Evolutionary conservation across 2,329 filamentous ascomycete species (phyloP).

Genomic region (Aspergillus sp.): DNA sequence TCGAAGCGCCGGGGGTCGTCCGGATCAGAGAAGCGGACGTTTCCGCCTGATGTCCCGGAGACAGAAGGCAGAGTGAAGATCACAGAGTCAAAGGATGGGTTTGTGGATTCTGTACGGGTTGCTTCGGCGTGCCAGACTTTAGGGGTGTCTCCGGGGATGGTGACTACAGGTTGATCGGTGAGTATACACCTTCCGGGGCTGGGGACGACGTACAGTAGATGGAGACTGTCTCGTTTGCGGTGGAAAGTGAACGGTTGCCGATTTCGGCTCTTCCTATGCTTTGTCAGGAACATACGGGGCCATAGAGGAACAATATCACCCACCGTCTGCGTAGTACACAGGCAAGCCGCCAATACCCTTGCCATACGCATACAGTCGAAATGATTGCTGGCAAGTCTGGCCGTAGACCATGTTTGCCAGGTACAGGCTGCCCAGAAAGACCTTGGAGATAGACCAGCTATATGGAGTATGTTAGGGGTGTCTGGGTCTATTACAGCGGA

Average conservation of each 20-base stretch:
- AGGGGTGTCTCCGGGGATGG: background rate
- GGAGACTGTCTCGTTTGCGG: background rate
- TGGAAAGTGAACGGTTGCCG: background rate
- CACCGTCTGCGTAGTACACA: constrained; percentile 12
- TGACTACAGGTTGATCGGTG: background rate
- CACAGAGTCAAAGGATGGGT: background rate
- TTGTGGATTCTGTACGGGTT: background rate
- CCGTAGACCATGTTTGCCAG: background rate
- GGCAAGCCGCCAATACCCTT: constrained; percentile 13
- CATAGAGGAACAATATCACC: background rate
- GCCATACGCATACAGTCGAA: constrained; percentile 12
- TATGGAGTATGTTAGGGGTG: background rate
- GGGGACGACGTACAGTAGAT: background rate
- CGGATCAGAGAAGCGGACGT: background rate
- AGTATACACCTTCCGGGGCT: background rate
- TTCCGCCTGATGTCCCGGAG: background rate
- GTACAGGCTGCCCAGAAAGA: background rate
- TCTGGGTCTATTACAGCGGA: no score
- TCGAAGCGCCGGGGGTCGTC: background rate
- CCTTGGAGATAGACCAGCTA: background rate
- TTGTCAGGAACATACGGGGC: background rate
- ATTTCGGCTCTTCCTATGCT: background rate
- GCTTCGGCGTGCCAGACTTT: background rate
- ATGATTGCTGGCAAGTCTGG: background rate
- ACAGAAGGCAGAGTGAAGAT: background rate